Base-by-base conservation (phyloP, 495 filamentous ascomycete genomes). In the Sporormia fimetaria region DNA sequence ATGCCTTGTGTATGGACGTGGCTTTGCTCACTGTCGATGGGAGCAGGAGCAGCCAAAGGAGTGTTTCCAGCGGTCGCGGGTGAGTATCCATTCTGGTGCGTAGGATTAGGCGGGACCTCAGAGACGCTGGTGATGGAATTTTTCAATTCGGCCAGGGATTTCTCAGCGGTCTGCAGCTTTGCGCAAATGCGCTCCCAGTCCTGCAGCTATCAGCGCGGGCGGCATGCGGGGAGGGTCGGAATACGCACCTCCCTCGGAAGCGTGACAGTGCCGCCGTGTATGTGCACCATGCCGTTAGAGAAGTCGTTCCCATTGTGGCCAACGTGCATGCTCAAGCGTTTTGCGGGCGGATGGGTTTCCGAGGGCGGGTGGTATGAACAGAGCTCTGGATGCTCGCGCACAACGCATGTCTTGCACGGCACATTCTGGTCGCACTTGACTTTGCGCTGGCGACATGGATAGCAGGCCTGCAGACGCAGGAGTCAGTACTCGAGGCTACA, bases 371-470 rank as follows among this genome's bases (percentile, higher is more conserved):
- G 59, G 36, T 64, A 64, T 1, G 56, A 56, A 36, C 62, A 63
- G 10, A 64, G 51, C 33, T 64, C 62, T 14, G 62, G 60, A 33
- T 64, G 62, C 18, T 63, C 62, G 25, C 62, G 56, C 25, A 54
- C 56, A 28, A 57, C 34, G 29, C 56, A 59, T 21, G 46, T 57
- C 28, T 57, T 54, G 42, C 56, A 59, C 6, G 56, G 56, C 6
- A 57, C 49, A 2, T 27, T 18, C 21, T 57, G 48, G 32, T 56
- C 54, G 49, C 56, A 59, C 45, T 54, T 56, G 18, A 59, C 62
- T 41, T 65, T 65, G 22, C 62, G 45, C 51, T 60, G 57, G 21
- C 62, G 50, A 40, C 62, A 65, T 8, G 60, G 60, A 42, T 63
- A 62, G 43, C 62, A 65, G 3, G 59, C 60, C 51, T 54, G 22